Percentiles rank a stretch among this genome's conserved stretches.
Evolutionary conservation across 768 basidiomycete species (phyloP).

Genomic region (Terana coerulea): DNA sequence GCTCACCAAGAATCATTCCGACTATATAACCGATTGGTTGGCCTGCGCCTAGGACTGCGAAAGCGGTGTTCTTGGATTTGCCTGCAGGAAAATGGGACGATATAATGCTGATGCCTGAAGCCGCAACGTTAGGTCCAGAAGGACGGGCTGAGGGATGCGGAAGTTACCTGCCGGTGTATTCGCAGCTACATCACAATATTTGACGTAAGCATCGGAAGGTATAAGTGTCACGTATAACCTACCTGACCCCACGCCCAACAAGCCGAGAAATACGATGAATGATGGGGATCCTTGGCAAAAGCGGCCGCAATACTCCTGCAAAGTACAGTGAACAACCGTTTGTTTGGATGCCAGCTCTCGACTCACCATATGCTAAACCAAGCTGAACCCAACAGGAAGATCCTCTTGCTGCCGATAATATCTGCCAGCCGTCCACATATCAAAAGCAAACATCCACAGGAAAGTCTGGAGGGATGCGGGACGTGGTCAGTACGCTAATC

Average conservation of each 20-base stretch:
- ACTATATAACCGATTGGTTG: slow-evolving; percentile 32
- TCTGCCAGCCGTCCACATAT: slow-evolving; percentile 18
- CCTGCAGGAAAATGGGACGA: slow-evolving; percentile 30
- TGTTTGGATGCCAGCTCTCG: background rate
- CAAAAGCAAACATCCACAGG: slow-evolving; percentile 19
- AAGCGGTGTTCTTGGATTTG: slow-evolving; percentile 27
- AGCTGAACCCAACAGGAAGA: slow-evolving; percentile 29
- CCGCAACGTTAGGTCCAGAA: no score
- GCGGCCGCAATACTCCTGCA: slow-evolving; percentile 29
- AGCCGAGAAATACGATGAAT: slow-evolving; percentile 31
- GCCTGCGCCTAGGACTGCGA: slow-evolving; percentile 32
- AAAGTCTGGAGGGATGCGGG: slow-evolving; percentile 7
- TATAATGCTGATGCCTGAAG: slow-evolving; percentile 24
- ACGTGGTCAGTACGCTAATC: background rate
- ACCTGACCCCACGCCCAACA: slow-evolving; percentile 30
- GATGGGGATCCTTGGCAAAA: slow-evolving; percentile 24
- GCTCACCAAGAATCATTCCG: slow-evolving; percentile 29
- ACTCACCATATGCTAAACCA: slow-evolving; percentile 31
- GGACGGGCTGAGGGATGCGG: background rate
- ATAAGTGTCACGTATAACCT: background rate
- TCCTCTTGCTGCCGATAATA: slow-evolving; percentile 19
- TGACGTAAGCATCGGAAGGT: background rate
- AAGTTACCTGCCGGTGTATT: slow-evolving; percentile 29
- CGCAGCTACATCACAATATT: slow-evolving; percentile 18
- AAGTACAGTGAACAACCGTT: background rate